Evolutionary conservation across 768 basidiomycete species (phyloP).

Genomic region (Boletellus emodensis): DNA sequence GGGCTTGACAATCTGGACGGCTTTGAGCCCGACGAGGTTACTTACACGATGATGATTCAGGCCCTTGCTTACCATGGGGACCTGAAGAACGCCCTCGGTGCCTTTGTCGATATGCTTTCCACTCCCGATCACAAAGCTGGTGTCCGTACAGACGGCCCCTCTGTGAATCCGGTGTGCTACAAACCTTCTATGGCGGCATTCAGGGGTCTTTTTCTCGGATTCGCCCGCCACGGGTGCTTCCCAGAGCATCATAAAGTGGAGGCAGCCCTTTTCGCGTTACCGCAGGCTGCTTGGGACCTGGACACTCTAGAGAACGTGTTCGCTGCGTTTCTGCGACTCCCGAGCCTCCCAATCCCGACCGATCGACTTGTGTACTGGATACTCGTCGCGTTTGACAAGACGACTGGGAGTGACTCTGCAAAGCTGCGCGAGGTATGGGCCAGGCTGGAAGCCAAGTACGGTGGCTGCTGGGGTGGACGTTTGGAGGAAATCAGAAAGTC

Average conservation of each 20-base stretch:
- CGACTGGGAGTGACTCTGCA: constrained; percentile 48
- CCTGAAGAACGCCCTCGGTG: constrained; percentile 47
- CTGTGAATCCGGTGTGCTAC: constrained; percentile 31
- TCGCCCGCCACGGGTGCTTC: constrained; percentile 51
- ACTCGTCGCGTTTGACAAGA: constrained; percentile 57
- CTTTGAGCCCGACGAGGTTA: constrained; percentile 57
- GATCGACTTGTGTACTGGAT: constrained; percentile 60
- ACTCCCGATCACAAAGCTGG: constrained; percentile 38
- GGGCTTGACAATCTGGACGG: constrained; percentile 41
- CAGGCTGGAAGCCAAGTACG: constrained; percentile 53
- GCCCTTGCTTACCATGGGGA: constrained; percentile 68
- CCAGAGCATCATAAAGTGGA: constrained; percentile 6
- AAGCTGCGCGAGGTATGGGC: constrained; percentile 56
- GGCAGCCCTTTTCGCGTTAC: constrained; percentile 8
- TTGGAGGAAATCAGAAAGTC: constrained; percentile 41
- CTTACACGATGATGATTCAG: constrained; percentile 69
- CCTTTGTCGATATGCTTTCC: constrained; percentile 67
- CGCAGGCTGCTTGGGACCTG: constrained; percentile 46
- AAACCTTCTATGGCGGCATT: constrained; percentile 52
- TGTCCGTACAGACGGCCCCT: constrained; percentile 26
- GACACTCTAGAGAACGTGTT: constrained; percentile 56
- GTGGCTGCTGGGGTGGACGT: constrained; percentile 41
- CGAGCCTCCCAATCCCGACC: constrained; percentile 40
- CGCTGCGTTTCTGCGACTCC: constrained; percentile 57
- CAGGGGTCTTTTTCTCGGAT: constrained; percentile 73